phyloP scores from a whole-genome alignment of 768 basidiomycete species.

The Boletellus ananiceps region DNA sequence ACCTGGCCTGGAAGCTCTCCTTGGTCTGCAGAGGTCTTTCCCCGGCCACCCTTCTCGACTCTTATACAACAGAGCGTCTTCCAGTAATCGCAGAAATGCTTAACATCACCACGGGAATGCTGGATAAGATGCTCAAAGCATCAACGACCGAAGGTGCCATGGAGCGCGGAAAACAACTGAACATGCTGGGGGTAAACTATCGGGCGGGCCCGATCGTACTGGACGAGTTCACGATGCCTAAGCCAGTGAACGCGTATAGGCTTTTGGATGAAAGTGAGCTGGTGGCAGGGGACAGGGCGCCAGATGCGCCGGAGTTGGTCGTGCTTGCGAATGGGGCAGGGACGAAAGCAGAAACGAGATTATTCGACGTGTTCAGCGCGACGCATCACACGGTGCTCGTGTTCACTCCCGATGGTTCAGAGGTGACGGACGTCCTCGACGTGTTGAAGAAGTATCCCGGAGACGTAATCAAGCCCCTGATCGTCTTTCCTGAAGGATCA shows the following conservation, averaged over 20 bases:
- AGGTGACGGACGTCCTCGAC: slow-evolving; percentile 6
- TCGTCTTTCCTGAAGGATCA: slow-evolving; percentile 12
- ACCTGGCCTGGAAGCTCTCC: slow-evolving; percentile 44
- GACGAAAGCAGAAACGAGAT: neutral
- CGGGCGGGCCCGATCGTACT: slow-evolving; percentile 46
- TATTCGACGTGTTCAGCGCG: neutral
- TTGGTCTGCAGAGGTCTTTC: slow-evolving; percentile 37
- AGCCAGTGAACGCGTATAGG: slow-evolving; percentile 6
- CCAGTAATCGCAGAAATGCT: slow-evolving; percentile 46
- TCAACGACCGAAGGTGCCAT: neutral
- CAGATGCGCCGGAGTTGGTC: slow-evolving; percentile 10
- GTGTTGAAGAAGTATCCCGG: slow-evolving; percentile 4
- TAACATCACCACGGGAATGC: slow-evolving; percentile 31
- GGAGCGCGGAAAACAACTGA: slow-evolving; percentile 16
- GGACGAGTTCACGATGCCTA: slow-evolving; percentile 26
- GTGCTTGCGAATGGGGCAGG: neutral
- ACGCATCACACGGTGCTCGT: slow-evolving; percentile 24
- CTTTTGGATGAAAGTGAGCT: slow-evolving; percentile 4
- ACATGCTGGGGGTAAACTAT: slow-evolving; percentile 51
- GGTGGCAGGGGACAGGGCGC: slow-evolving; percentile 13
- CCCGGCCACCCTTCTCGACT: slow-evolving; percentile 33
- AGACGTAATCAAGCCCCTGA: slow-evolving; percentile 2
- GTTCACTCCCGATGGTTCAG: slow-evolving; percentile 15
- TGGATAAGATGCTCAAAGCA: neutral
- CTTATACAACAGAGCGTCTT: slow-evolving; percentile 41